Percentiles rank a stretch among this genome's conserved stretches.
phyloP scores from a whole-genome alignment of 2,329 filamentous ascomycete genomes.

The Sclerotinia sclerotiorum region DNA sequence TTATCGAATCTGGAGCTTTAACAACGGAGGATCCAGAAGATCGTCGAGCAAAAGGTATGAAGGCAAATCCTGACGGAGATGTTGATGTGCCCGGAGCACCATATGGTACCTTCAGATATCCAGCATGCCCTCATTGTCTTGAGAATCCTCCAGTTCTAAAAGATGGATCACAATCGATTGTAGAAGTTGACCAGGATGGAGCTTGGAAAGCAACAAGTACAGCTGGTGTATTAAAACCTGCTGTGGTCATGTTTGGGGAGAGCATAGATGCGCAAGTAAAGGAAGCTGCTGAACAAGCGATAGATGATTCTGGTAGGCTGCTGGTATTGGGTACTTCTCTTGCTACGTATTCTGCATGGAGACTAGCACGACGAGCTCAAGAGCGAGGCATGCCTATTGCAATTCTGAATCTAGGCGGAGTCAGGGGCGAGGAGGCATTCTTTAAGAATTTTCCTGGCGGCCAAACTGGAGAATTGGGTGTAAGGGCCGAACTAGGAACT shows the following conservation, averaged over 20 bases:
- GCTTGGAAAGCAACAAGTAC: conserved; percentile 68
- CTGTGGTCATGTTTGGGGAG: conserved; percentile 96
- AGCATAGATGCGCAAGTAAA: conserved; percentile 72
- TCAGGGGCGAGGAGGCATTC: conserved; percentile 74
- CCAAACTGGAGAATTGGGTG: conserved; percentile 53
- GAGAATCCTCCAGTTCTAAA: conserved; percentile 56
- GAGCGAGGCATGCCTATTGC: conserved; percentile 83
- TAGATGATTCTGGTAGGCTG: conserved; percentile 73
- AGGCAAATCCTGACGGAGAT: conserved; percentile 91
- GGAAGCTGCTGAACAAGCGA: conserved; percentile 70
- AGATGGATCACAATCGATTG: conserved; percentile 55
- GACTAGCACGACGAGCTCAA: conserved; percentile 78
- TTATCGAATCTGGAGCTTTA: conserved; percentile 72
- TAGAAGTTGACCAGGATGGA: conserved; percentile 76
- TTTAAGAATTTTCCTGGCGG: conserved; percentile 56
- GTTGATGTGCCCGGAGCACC: conserved; percentile 85
- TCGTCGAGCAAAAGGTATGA: conserved; percentile 66
- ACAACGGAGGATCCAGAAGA: conserved; percentile 74
- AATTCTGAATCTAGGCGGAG: conserved; percentile 83
- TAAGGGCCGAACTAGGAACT: conserved; percentile 58
- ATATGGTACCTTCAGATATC: conserved; percentile 88
- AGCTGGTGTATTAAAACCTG: conserved; percentile 85
- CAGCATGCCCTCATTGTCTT: conserved; percentile 80
- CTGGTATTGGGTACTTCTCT: conserved; percentile 85
- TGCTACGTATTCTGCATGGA: conserved; percentile 94